These are phyloP conservation scores for Backusella parvicylindrica DNA, from an alignment of 192 early-diverging fungal genomes.

Conservation along the genomic window DNA sequence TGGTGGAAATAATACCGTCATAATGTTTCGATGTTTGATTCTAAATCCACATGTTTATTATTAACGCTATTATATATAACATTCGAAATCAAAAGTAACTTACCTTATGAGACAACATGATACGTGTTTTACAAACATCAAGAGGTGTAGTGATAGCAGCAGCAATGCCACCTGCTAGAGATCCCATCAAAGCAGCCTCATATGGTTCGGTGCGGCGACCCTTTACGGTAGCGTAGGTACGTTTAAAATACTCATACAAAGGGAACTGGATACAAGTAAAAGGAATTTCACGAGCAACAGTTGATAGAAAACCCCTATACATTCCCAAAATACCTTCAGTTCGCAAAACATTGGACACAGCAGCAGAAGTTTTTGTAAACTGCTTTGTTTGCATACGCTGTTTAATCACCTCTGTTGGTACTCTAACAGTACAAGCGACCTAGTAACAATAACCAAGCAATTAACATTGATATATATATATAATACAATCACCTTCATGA, in stretches of 20 bases:
- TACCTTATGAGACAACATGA: slow-evolving; percentile 89
- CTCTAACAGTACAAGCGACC: slow-evolving; percentile 87
- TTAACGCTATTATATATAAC: neutral
- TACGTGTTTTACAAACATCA: slow-evolving; percentile 93
- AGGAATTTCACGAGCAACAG: slow-evolving; percentile 94
- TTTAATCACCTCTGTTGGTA: slow-evolving; percentile 96
- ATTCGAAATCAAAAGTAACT: neutral
- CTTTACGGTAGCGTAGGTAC: slow-evolving; percentile 43
- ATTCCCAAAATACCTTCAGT: slow-evolving; percentile 81
- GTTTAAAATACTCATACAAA: slow-evolving; percentile 88
- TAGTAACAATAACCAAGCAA: neutral
- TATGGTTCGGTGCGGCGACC: slow-evolving; percentile 58
- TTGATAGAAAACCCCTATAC: slow-evolving; percentile 90
- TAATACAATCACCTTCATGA: neutral
- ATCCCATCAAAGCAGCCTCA: slow-evolving; percentile 86
- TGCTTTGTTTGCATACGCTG: slow-evolving; percentile 92
- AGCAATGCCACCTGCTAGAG: slow-evolving; percentile 84
- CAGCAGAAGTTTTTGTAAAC: slow-evolving; percentile 55
- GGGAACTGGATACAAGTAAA: slow-evolving; percentile 98
- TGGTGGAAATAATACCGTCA: slow-evolving; percentile 65
- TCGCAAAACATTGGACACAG: slow-evolving; percentile 60
- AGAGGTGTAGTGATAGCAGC: slow-evolving; percentile 92
- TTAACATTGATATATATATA: neutral
- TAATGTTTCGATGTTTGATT: slow-evolving; percentile 53
- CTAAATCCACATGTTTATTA: neutral